Evolutionary conservation across 768 basidiomycete species (phyloP), one percentile per base, ranked within the genome.

Genomic region (Lactarius trivialis): DNA sequence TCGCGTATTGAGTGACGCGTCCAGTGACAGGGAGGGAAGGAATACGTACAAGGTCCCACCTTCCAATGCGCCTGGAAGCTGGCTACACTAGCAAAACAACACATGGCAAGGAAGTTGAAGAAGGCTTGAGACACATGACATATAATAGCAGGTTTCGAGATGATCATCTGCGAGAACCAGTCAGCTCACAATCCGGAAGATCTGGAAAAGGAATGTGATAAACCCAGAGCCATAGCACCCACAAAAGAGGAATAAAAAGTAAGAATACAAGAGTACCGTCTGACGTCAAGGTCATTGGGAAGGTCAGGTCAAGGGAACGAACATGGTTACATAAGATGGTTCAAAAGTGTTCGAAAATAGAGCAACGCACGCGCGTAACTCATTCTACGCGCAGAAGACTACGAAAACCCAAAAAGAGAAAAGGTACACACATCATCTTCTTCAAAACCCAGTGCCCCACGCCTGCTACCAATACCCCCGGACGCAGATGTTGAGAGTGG

Each of bases 21-120:
- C 30, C 17, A 3, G 15, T 41, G 17, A 21, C 17, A 49, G 52
- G 54, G 2, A 28, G 54, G 52, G 39, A 58, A 49, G 56, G 36
- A 41, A 55, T 19, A 83, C 93, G 68, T 68, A 96, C 94, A 97
- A 41, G 92, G 91, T 8, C 91, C 91, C 26, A 96, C 81, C 11
- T 79, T 70, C 83, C 84, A 94, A 67, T 88, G 87, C 4, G 90
- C 85, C 69, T 98, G 94, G 73, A 96, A 98, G 24, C 79, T 77
- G 0, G 94, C 94, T 4, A 93, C 89, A 68, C 89, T 86, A 8
- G 90, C 95, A 68, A 92, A 93, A 71, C 92, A 95, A 52, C 87
- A 88, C 84, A 96, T 88, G 14, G 91, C 84, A 51, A 98, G 81
- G 71, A 98, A 97, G 72, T 89, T 87, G 84, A 96, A 93, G 79